Evolutionary conservation across 2,329 filamentous ascomycete genomes (phyloP), one percentile per base, ranked within the genome.

Genomic region (Alternaria sp.): DNA sequence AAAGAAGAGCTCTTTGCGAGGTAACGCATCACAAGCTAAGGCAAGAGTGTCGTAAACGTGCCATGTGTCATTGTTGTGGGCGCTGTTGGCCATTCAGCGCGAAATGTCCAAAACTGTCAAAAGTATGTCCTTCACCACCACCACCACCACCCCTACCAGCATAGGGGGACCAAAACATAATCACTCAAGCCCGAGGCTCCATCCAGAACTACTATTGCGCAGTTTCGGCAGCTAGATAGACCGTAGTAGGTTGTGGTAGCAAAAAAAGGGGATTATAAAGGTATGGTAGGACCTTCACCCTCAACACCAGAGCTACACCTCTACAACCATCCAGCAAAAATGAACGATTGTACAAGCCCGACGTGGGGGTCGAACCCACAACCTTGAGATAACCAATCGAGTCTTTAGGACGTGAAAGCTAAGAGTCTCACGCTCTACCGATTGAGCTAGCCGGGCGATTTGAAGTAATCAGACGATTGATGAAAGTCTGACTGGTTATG

Each of bases 351-450:
- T 48, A 30, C 34, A 54, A 59, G 56, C 49, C 49, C 49, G 49
- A 51, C 49, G 49, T 51, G 49, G 49, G 49, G 49, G 49, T 51
- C 49, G 49, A 51, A 51, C 49, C 49, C 49, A 51, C 49, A 51
- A 51, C 49, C 49, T 51, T 51, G 49, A 51, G 49, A 51, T 51
- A 51, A 51, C 49, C 49, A 51, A 51, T 51, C 49, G 49, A 39
- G 49, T 51, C 49, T 51, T 51, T 26, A 51, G 34, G 49, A 51
- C 49, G 49, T 51, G 49, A 51, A 51, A 51, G 49, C 59, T 77
- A 78, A 78, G 75, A 78, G 75, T 77, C 76, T 78, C 70, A 78
- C 74, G 76, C 76, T 76, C 76, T 78, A 78, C 75, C 76, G 76
- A 78, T 78, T 77, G 72, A 74, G 74, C 64, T 62, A 67, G 57